Evolutionary conservation across 164 flowering plant species (phyloP), one percentile per base, ranked within the genome.

Genomic region (Chimonanthus salicifolius): DNA sequence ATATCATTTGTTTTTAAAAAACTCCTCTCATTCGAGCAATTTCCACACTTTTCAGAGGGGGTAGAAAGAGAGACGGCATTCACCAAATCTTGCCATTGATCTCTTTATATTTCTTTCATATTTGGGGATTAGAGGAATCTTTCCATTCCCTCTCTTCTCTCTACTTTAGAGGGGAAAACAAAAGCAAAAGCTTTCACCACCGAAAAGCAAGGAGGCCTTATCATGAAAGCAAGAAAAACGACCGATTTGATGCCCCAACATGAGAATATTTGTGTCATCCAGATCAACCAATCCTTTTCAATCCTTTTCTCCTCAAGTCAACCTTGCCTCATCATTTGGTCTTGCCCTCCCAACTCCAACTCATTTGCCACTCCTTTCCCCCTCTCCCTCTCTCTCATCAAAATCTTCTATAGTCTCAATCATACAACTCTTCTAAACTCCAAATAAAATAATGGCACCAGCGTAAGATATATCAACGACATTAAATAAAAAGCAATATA

Each of bases 271-370:
- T 72, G 45, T 74, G 62, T 67, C 74, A 72, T 63, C 78, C 65
- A 68, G 64, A 71, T 43, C 77, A 72, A 66, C 74, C 51, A 72
- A 6, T 71, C 20, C 33, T 33, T 33, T 33, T 33, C 33, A 33
- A 33, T 33, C 33, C 70, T 64, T 71, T 68, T 79, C 81, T 77
- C 80, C 81, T 72, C 68, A 92, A 94, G 98, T 94, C 98, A 94
- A 94, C 97, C 92, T 84, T 88, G 74, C 89, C 90, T 88, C 97
- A 94, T 94, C 88, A 94, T 94, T 94, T 88, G 97, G 97, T 94
- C 96, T 88, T 83, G 79, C 75, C 83, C 79, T 82, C 71, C 79
- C 58, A 74, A 76, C 84, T 82, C 89, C 88, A 86, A 85, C 86
- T 82, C 88, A 87, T 80, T 74, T 83, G 84, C 83, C 87, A 83